These are phyloP conservation scores for Solanum chiquidenum DNA, from an alignment of 257 asterid genomes.

Conservation along the genomic window DNA sequence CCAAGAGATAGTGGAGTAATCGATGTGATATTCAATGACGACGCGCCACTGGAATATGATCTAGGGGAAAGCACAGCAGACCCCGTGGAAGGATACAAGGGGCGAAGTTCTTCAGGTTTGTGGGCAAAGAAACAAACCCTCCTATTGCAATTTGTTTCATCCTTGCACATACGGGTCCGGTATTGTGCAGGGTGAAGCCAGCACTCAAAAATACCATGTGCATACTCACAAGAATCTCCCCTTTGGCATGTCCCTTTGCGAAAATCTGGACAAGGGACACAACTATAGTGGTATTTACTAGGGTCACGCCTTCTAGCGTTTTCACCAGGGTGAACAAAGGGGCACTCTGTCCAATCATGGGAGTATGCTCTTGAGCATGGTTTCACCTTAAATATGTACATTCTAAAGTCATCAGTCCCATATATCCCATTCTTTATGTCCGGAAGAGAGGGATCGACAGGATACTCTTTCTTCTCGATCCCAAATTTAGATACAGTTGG, in stretches of 20 bases:
- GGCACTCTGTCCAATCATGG: conserved; percentile 39
- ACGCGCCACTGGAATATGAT: conserved; percentile 10
- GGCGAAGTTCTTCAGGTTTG: conserved; percentile 29
- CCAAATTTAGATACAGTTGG: conserved; percentile 6
- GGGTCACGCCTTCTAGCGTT: conserved; percentile 42
- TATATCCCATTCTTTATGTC: conserved; percentile 30
- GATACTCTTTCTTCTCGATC: conserved; percentile 26
- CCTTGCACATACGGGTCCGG: conserved; percentile 34
- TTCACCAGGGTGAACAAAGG: conserved; percentile 40
- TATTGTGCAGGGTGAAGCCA: conserved; percentile 48
- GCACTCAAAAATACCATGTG: conserved; percentile 39
- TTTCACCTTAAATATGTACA: conserved; percentile 31
- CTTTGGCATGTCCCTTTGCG: conserved; percentile 24
- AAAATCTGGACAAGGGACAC: conserved; percentile 38
- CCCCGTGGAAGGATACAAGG: conserved; percentile 29
- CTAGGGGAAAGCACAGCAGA: conserved; percentile 35
- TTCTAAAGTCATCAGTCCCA: conserved; percentile 35
- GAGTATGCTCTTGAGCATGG: conserved; percentile 39
- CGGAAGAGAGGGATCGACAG: conserved; percentile 39
- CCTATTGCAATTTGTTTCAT: conserved; percentile 23
- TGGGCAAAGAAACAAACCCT: conserved; percentile 39
- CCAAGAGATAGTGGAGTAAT: conserved; percentile 14
- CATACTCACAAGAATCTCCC: conserved; percentile 34
- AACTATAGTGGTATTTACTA: conserved; percentile 26
- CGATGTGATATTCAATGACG: conserved; percentile 13